Evolutionary conservation across 2,329 filamentous ascomycete genomes (phyloP).

Genomic region (Colletotrichum incanum): DNA sequence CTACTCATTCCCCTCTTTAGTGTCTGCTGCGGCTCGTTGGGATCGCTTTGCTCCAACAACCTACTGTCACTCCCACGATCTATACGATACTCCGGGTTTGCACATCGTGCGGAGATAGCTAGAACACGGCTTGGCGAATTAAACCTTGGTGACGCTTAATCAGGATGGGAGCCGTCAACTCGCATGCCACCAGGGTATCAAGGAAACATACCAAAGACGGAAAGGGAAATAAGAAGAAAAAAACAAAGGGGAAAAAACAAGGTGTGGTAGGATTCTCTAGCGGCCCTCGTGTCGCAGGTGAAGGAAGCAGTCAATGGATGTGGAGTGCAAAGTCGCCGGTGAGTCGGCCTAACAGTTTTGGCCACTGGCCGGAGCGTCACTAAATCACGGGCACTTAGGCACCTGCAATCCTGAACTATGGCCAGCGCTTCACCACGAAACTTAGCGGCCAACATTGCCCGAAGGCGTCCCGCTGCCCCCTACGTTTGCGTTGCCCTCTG

Average conservation of each 20-base stretch:
- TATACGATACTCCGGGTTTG: background rate
- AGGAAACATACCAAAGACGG: background rate
- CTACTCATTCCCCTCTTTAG: background rate
- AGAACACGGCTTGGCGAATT: background rate
- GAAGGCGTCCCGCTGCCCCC: conserved; percentile 24
- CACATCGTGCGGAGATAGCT: background rate
- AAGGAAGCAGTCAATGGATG: conserved; percentile 10
- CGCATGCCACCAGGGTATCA: background rate
- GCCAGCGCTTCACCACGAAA: conserved; percentile 5
- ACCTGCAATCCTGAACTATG: background rate
- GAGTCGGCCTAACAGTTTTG: conserved; percentile 9
- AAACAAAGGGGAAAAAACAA: background rate
- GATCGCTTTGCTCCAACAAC: background rate
- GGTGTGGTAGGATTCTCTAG: conserved; percentile 4
- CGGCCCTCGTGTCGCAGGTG: conserved; percentile 27
- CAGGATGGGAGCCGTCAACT: conserved; percentile 8
- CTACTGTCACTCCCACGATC: background rate
- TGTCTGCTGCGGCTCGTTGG: background rate
- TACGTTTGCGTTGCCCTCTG: conserved; percentile 9
- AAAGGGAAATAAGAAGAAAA: background rate
- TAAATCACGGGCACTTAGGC: conserved; percentile 5
- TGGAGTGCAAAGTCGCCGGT: conserved; percentile 16
- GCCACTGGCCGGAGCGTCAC: background rate
- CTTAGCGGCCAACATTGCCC: conserved; percentile 14
- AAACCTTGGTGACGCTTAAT: background rate